Conservation (phyloP, 768 basidiomycete species). For the Dictyophora rubrovolvata region DNA sequence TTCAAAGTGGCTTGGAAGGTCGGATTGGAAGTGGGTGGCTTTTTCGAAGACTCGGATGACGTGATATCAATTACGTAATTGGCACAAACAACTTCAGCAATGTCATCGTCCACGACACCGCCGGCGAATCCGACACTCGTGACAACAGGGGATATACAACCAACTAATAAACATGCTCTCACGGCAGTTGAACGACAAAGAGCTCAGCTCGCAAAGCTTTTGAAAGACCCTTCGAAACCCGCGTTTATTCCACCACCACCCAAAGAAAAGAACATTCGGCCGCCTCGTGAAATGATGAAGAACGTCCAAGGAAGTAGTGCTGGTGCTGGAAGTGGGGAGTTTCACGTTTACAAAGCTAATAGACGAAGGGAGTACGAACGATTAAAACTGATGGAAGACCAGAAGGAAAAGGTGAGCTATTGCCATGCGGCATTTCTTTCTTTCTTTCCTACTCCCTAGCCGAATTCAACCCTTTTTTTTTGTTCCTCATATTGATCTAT, state of each 20-base stretch:
- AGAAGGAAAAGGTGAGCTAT: conserved; percentile 54
- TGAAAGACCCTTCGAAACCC: conserved; percentile 81
- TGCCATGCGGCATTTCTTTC: not conserved
- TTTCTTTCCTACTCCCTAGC: not conserved
- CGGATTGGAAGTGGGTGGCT: too few relatives aligned
- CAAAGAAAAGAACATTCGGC: conserved; percentile 70
- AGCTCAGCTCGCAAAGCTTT: conserved; percentile 71
- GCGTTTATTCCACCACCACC: conserved; percentile 71
- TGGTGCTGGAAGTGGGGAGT: conserved; percentile 94
- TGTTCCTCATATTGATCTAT: not conserved
- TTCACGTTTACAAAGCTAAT: conserved; percentile 97
- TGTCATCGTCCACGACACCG: not conserved
- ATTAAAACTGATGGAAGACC: conserved; percentile 82
- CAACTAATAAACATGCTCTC: conserved; percentile 32
- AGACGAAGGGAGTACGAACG: conserved; percentile 92
- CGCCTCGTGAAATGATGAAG: conserved; percentile 96
- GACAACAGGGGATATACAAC: not conserved
- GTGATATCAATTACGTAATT: not conserved
- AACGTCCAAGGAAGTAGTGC: conserved; percentile 98
- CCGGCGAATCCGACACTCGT: not conserved
- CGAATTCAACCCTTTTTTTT: not conserved
- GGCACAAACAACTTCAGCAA: not conserved
- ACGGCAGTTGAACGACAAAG: conserved; percentile 45
- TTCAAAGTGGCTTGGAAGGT: too few relatives aligned
- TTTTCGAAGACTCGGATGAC: not conserved